phyloP scores from a whole-genome alignment of 352 stramenopile species.

The Thalassiosira hispida region DNA sequence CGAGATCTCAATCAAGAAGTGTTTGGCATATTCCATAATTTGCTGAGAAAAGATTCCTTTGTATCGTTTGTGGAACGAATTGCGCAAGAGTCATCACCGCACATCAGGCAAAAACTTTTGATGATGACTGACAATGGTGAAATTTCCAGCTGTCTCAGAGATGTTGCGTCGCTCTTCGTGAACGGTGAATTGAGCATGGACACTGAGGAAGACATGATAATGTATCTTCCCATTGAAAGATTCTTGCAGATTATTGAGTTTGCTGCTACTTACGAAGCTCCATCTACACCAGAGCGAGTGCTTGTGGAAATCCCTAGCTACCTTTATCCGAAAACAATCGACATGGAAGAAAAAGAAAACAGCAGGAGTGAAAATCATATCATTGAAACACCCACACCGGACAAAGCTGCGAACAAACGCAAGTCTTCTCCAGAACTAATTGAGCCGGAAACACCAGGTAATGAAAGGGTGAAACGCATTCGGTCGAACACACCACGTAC shows the following conservation, averaged over 20 bases:
- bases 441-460: slow-evolving; percentile 11
- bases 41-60: slow-evolving; percentile 41
- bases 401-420: slow-evolving; percentile 20
- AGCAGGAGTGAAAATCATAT: neutral
- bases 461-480: slow-evolving; percentile 32
- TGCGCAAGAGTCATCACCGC: slow-evolving; percentile 3
- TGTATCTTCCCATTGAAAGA: slow-evolving; percentile 37
- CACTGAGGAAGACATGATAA: slow-evolving; percentile 9
- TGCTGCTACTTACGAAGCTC: slow-evolving; percentile 15
- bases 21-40: slow-evolving; percentile 30
- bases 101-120: slow-evolving; percentile 27
- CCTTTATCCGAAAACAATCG: slow-evolving; percentile 5
- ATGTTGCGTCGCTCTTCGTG: slow-evolving; percentile 33
- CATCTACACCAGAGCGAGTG: neutral
- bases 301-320: slow-evolving; percentile 30
- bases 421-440: slow-evolving; percentile 25
- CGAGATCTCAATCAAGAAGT: slow-evolving; percentile 28
- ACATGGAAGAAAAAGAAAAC: slow-evolving; percentile 27
- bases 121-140: slow-evolving; percentile 39
- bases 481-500: neutral
- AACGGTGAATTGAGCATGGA: slow-evolving; percentile 47
- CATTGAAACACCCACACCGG: neutral
- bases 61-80: slow-evolving; percentile 21
- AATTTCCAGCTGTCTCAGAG: slow-evolving; percentile 36
- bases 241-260: slow-evolving; percentile 28